Percentiles rank a stretch among this genome's conserved stretches.
Conservation (phyloP, 2,329 filamentous ascomycete species). For the Dactylellina parvicollis region DNA sequence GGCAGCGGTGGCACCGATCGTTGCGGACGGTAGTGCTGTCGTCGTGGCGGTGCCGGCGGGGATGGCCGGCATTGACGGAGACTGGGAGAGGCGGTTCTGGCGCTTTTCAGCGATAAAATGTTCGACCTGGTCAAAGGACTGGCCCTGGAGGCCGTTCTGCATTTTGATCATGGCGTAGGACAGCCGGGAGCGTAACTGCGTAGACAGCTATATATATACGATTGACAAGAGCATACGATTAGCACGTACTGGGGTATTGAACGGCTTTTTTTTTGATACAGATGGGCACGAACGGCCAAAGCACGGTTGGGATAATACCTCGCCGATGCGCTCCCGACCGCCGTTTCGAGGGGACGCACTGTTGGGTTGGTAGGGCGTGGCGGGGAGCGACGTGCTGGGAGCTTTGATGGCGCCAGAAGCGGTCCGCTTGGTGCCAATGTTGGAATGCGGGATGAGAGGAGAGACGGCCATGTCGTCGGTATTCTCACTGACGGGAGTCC, state of each 20-base stretch:
- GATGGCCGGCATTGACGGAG: slow-evolving; percentile 30
- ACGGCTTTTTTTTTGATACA: slow-evolving; percentile 6
- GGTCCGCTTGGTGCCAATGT: slow-evolving; percentile 45
- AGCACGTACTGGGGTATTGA: slow-evolving; percentile 26
- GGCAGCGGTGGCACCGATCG: slow-evolving; percentile 10
- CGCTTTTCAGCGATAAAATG: slow-evolving; percentile 36
- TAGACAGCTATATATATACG: slow-evolving; percentile 36
- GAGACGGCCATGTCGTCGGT: slow-evolving; percentile 37
- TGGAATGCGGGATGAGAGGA: slow-evolving; percentile 32
- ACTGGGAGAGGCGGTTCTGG: slow-evolving; percentile 46
- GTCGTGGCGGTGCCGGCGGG: too few relatives aligned
- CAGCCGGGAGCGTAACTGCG: slow-evolving; percentile 44
- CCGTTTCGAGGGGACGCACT: slow-evolving; percentile 42
- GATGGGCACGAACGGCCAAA: slow-evolving; percentile 11
- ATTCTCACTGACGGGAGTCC: slow-evolving; percentile 15
- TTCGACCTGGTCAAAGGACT: slow-evolving; percentile 50
- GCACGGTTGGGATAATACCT: slow-evolving; percentile 47
- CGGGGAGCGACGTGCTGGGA: slow-evolving; percentile 41
- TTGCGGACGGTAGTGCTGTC: slow-evolving; percentile 30
- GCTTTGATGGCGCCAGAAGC: slow-evolving; percentile 50
- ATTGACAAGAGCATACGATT: slow-evolving; percentile 5
- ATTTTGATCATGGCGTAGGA: slow-evolving; percentile 54
- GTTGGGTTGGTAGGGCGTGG: slow-evolving; percentile 47
- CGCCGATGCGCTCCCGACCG: slow-evolving; percentile 52
- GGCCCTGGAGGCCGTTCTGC: slow-evolving; percentile 51